Evolutionary conservation across 192 early-diverging fungal genomes (phyloP), one percentile per base, ranked within the genome.

Genomic region (Dissophora ornata): DNA sequence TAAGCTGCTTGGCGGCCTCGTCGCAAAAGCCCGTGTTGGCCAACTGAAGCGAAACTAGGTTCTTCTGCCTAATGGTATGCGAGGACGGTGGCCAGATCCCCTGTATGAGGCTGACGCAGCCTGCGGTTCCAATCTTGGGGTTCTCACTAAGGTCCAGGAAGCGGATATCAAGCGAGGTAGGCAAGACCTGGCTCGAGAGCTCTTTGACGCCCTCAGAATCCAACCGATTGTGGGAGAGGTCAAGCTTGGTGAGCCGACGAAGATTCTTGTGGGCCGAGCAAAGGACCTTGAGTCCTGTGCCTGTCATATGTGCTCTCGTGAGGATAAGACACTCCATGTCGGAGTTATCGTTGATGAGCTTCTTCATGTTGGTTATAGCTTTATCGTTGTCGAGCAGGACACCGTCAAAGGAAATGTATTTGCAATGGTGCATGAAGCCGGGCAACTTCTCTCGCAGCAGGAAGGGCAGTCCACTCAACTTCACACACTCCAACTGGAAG

Each of bases 321-420:
- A 77, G 33, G 34, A 54, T 19, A 41, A 77, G 29, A 38, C 62
- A 25, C 29, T 60, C 57, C 73, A 77, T 67, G 19, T 77, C 73
- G 18, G 73, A 58, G 47, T 77, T 77, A 19, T 60, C 57, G 4
- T 50, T 60, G 46, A 77, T 57, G 9, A 77, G 42, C 41, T 77
- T 77, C 53, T 77, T 77, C 73, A 77, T 77, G 40, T 77, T 77
- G 19, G 52, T 48, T 12, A 77, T 49, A 18, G 73, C 65, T 53
- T 67, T 67, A 64, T 77, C 73, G n/a, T 67, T 77, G 33, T 77
- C 73, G 22, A 77, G 15, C 13, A 77, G 46, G 4, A 77, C 73
- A 18, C 73, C 73, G 29, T 77, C 73, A 33, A 77, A 67, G 18
- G 40, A 45, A 24, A 77, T 1, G 13, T 26, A 60, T 32, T 67